Percentiles rank a stretch among this genome's conserved stretches.
These are phyloP conservation scores for Trichophyton schoenleinii DNA, from an alignment of 2,329 filamentous ascomycete genomes.

Conservation along the genomic window DNA sequence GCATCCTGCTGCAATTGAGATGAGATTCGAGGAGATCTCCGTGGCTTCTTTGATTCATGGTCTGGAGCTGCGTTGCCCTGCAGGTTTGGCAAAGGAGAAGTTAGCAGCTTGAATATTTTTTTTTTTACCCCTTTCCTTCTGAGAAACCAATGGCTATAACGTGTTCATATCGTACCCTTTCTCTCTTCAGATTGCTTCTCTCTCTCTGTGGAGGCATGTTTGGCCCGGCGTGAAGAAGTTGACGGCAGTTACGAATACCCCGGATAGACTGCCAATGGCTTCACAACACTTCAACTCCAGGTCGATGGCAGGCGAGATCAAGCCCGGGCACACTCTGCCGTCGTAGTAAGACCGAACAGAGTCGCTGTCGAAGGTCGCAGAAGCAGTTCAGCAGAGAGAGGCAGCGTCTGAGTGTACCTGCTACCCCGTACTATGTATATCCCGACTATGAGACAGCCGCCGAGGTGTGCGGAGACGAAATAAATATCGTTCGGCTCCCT, in stretches of 20 bases:
- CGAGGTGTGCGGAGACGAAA: background rate
- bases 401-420: background rate
- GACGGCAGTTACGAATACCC: background rate
- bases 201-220: slow-evolving; percentile 41
- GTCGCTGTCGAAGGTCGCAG: background rate
- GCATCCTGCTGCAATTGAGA: slow-evolving; percentile 47
- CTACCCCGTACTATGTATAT: background rate
- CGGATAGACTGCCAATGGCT: background rate
- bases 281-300: background rate
- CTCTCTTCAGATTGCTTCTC: slow-evolving; percentile 76
- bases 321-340: background rate
- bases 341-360: background rate
- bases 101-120: background rate
- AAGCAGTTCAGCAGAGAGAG: background rate
- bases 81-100: slow-evolving; percentile 7
- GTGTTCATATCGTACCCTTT: slow-evolving; percentile 45
- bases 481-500: background rate
- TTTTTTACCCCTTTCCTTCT: too few species aligned
- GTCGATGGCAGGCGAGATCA: background rate
- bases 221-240: background rate
- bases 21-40: slow-evolving; percentile 63
- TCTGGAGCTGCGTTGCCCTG: slow-evolving; percentile 42
- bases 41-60: slow-evolving; percentile 65
- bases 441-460: background rate
- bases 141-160: too few species aligned